phyloP scores from a whole-genome alignment of 257 asterid genomes.

The Eustoma russellianum region DNA sequence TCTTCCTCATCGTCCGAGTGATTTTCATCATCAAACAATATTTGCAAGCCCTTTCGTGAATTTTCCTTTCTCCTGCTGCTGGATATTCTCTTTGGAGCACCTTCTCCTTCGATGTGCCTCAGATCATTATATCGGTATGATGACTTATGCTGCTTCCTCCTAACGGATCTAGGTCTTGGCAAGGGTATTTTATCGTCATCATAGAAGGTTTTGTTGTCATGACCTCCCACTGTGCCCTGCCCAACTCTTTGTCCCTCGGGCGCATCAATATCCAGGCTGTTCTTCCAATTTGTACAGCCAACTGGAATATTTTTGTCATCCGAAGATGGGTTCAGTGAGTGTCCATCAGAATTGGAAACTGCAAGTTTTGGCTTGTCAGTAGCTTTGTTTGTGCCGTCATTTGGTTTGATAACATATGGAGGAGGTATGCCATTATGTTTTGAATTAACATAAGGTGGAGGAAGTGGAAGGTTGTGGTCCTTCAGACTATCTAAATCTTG shows the following conservation, averaged over 20 bases:
- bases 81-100: conserved; percentile 35
- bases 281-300: conserved; percentile 15
- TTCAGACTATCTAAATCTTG: conserved; percentile 34
- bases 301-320: conserved; percentile 12
- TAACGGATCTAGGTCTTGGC: conserved; percentile 60
- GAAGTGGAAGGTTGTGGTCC: conserved; percentile 31
- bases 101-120: conserved; percentile 31
- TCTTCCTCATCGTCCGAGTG: conserved; percentile 47
- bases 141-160: conserved; percentile 65
- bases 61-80: conserved; percentile 71
- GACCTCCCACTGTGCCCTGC: conserved; percentile 16
- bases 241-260: conserved; percentile 18
- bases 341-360: conserved; percentile 18
- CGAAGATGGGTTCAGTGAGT: conserved; percentile 13
- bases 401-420: conserved; percentile 48
- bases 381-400: conserved; percentile 34
- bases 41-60: conserved; percentile 57
- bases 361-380: conserved; percentile 28
- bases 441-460: conserved; percentile 72
- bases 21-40: conserved; percentile 49
- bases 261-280: conserved; percentile 17
- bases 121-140: conserved; percentile 25
- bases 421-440: conserved; percentile 41
- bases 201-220: conserved; percentile 25
- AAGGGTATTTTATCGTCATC: conserved; percentile 35